Percentiles rank a stretch among this genome's conserved stretches.
phyloP scores from a whole-genome alignment of 2,329 filamentous ascomycete genomes.

The Hypoxylon sp. region DNA sequence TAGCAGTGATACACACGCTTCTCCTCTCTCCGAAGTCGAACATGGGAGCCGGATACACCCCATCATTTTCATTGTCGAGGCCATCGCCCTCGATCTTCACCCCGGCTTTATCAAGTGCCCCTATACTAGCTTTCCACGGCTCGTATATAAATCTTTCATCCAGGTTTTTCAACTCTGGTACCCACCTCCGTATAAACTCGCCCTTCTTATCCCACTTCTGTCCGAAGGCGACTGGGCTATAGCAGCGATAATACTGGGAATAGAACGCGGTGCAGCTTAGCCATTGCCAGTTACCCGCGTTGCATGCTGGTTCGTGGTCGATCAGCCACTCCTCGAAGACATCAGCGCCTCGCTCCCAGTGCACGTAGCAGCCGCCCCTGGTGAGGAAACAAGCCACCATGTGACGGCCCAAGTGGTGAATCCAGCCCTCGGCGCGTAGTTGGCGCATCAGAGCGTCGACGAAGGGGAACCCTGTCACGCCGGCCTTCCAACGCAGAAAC shows the following conservation, averaged over 20 bases:
- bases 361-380: slow-evolving; percentile 79
- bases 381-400: slow-evolving; percentile 86
- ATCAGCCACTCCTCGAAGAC: slow-evolving; percentile 82
- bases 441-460: slow-evolving; percentile 86
- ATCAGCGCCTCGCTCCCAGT: slow-evolving; percentile 82
- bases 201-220: slow-evolving; percentile 82
- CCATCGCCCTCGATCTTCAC: slow-evolving; percentile 67
- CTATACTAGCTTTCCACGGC: slow-evolving; percentile 78
- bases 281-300: slow-evolving; percentile 84
- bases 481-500: slow-evolving; percentile 76
- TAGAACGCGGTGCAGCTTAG: slow-evolving; percentile 81
- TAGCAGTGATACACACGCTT: slow-evolving; percentile 70
- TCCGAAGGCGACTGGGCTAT: slow-evolving; percentile 76
- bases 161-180: slow-evolving; percentile 73
- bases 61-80: slow-evolving; percentile 55
- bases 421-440: slow-evolving; percentile 78
- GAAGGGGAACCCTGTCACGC: slow-evolving; percentile 81
- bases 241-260: slow-evolving; percentile 76
- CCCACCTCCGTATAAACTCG: slow-evolving; percentile 70
- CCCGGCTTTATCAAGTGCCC: slow-evolving; percentile 75
- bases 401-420: slow-evolving; percentile 82
- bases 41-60: slow-evolving; percentile 78
- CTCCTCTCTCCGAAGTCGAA: slow-evolving; percentile 77
- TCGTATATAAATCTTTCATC: slow-evolving; percentile 81
- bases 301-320: slow-evolving; percentile 80